Conservation (phyloP, 805 yeast genomes). For the Saccharomycopsis malanga region DNA sequence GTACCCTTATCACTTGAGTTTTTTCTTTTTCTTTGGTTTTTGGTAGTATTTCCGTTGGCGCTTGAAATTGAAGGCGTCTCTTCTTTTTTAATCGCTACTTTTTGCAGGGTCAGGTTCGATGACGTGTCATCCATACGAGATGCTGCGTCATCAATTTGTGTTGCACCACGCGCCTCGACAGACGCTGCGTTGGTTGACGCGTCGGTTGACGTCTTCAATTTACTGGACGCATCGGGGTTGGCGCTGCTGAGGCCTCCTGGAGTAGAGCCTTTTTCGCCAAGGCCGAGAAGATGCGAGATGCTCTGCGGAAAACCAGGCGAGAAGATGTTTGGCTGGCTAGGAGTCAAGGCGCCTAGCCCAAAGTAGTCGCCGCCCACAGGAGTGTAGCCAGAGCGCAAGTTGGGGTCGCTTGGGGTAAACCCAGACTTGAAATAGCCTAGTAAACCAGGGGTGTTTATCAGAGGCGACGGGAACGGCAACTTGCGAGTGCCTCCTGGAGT, state of each 20-base stretch:
- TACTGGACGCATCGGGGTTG: neutral
- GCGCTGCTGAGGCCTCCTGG: neutral
- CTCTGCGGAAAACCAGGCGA: conserved; percentile 15
- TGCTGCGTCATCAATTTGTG: too few species aligned
- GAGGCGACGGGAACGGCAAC: conserved; percentile 38
- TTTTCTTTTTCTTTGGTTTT: conserved; percentile 13
- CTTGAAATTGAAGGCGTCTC: conserved; percentile 2
- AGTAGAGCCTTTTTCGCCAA: too few species aligned
- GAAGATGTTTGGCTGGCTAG: conserved; percentile 22
- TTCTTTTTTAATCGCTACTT: too few species aligned
- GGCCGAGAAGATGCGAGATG: neutral
- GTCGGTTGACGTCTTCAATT: too few species aligned
- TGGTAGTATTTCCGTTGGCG: conserved; percentile 14
- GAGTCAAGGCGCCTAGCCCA: conserved; percentile 4
- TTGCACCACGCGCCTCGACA: too few species aligned
- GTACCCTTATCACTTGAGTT: neutral
- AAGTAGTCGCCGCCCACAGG: conserved; percentile 37
- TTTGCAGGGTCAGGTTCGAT: too few species aligned
- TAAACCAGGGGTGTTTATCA: neutral
- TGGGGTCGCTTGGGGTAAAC: conserved; percentile 51
- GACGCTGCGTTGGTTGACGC: too few species aligned
- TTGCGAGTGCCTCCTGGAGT: conserved; percentile 55
- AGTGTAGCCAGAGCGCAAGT: conserved; percentile 62
- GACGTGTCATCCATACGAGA: too few species aligned
- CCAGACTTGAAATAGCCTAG: conserved; percentile 5